Percentiles rank a stretch among this genome's conserved stretches.
Conservation (phyloP, 2,329 filamentous ascomycete genomes). For the Diplodia scrobiculata region DNA sequence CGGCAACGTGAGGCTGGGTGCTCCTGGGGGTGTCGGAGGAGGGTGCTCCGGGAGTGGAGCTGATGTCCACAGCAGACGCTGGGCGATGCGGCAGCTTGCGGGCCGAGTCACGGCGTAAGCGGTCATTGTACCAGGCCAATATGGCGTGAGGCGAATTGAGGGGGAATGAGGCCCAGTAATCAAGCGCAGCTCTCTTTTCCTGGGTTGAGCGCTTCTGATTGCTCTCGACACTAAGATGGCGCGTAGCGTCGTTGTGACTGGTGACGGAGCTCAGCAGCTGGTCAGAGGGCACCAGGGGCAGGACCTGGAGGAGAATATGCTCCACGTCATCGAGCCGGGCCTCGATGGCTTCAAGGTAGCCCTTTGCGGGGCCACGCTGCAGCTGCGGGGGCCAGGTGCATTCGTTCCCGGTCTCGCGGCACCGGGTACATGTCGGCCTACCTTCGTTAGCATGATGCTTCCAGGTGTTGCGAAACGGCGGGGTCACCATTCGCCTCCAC, state of each 20-base stretch:
- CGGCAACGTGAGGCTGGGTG: constrained; percentile 14
- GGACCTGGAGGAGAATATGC: constrained; percentile 25
- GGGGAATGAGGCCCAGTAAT: constrained; percentile 26
- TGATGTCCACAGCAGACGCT: background rate
- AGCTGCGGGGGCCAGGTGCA: constrained; percentile 28
- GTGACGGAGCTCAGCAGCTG: constrained; percentile 21
- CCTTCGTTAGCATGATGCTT: background rate
- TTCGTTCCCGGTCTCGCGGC: constrained; percentile 25
- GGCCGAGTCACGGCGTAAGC: constrained; percentile 3
- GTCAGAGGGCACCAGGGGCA: constrained; percentile 19
- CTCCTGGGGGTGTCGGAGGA: background rate
- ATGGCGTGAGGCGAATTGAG: constrained; percentile 27
- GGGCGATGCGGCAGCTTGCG: background rate
- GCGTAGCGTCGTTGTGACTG: background rate
- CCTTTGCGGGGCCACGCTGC: constrained; percentile 28
- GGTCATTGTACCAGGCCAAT: constrained; percentile 20
- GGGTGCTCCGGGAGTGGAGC: background rate
- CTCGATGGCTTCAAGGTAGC: constrained; percentile 29
- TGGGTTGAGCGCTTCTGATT: constrained; percentile 28
- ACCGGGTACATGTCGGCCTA: constrained; percentile 27
- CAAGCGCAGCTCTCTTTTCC: constrained; percentile 26
- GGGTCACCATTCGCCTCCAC: constrained; percentile 29
- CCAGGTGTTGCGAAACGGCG: background rate
- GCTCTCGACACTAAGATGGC: background rate
- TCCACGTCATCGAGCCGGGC: constrained; percentile 29